phyloP scores from a whole-genome alignment of 1,139 yeast species.

The Saccharomyces hybrid region DNA sequence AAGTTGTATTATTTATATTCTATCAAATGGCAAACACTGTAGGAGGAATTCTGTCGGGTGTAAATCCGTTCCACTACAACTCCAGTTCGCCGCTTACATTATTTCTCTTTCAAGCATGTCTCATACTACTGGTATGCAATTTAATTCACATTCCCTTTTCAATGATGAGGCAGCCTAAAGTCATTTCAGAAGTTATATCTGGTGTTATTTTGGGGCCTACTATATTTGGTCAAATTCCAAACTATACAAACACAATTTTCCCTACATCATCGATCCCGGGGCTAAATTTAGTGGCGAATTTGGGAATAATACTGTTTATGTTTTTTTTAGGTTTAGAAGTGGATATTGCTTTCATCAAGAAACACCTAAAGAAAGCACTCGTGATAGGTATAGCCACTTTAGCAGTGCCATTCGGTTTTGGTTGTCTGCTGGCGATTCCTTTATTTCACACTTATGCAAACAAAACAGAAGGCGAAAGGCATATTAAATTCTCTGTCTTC shows the following conservation, averaged over 20 bases:
- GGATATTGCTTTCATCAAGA: slow-evolving; percentile 54
- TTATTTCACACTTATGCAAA: slow-evolving; percentile 48
- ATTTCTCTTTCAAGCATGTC: slow-evolving; percentile 28
- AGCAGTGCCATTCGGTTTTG: slow-evolving; percentile 72
- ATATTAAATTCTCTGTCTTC: slow-evolving; percentile 55
- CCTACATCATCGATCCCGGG: slow-evolving; percentile 57
- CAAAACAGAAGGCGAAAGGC: slow-evolving; percentile 30
- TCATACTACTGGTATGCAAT: slow-evolving; percentile 31
- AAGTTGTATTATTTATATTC: slow-evolving; percentile 13
- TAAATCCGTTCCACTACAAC: slow-evolving; percentile 56
- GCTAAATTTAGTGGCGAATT: slow-evolving; percentile 57
- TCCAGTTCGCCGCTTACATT: slow-evolving; percentile 34
- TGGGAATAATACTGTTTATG: slow-evolving; percentile 65
- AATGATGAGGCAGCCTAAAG: slow-evolving; percentile 61
- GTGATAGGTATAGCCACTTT: slow-evolving; percentile 63
- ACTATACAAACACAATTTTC: slow-evolving; percentile 56
- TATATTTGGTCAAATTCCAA: slow-evolving; percentile 62
- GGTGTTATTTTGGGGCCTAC: slow-evolving; percentile 67
- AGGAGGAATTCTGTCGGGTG: slow-evolving; percentile 65
- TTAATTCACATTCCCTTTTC: slow-evolving; percentile 55
- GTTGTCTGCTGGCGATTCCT: slow-evolving; percentile 64
- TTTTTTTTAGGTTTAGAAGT: slow-evolving; percentile 76
- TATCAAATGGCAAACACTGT: slow-evolving; percentile 22
- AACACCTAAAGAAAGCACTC: slow-evolving; percentile 52
- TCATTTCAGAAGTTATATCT: slow-evolving; percentile 69